Base-by-base conservation (phyloP, 2,329 filamentous ascomycete genomes). In the Alternaria triticimaculans region DNA sequence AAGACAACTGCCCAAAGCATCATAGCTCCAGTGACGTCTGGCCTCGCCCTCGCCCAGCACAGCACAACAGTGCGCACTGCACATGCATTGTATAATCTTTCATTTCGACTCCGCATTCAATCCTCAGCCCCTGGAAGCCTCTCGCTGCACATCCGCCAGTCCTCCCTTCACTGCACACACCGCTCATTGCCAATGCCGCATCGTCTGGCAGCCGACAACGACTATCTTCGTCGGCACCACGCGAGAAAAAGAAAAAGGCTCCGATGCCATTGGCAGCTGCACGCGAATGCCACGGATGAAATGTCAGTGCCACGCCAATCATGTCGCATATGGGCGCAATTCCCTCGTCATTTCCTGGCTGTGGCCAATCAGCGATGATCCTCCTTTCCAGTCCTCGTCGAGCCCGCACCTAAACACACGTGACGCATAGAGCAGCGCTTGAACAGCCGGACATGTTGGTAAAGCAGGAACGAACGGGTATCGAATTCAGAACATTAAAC, bases 11-110 rank as follows among this genome's bases (percentile, higher is more conserved):
- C 61, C 64, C 26, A 53, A 69, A 65, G 50, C 49, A 56, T 63
- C 50, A 63, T 67, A 67, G 64, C 62, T 65, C 58, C 46, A 55
- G 65, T 69, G 67, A 69, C 67, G 66, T 67, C 58, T 63, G 51
- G 61, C 57, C 57, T 56, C 60, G 55, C 53, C 14, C 37, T 58
- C 41, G 55, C 54, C 41, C 55, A 50, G 59, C 54, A 54, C 45
- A 63, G 61, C 61, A 63, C 61, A 63, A 56, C 53, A 53, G 25
- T 50, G 41, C 60, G 30, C 55, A 21, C 20, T 51, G 51, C 61
- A 51, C 44, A 49, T 25, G 26, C 26, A 37, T 37, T 41, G 48
- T 54, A 55, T 45, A 48, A 59, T n/a, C 49, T 25, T 30, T 28
- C 61, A 44, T 63, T 45, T 49, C 20, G 46, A 46, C 55, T 26